Conservation (phyloP, 169 alveolate genomes). For the Eimeria necatrix region DNA sequence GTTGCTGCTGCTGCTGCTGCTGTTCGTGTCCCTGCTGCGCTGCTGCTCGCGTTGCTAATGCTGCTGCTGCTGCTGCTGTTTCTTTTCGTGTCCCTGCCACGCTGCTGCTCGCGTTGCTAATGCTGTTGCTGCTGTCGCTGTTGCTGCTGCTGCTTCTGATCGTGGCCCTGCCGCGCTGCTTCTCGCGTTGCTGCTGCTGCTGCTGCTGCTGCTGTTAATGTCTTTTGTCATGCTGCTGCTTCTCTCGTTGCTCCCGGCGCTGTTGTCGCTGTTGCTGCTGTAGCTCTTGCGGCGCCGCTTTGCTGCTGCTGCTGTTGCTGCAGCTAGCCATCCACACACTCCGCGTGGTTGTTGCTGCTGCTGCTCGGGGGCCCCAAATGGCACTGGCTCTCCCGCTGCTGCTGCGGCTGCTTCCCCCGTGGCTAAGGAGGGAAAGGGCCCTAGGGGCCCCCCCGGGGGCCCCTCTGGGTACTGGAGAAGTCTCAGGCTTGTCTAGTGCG, state of each 20-base stretch:
- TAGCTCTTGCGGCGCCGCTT: background rate
- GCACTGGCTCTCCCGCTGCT: background rate
- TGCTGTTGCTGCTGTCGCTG: too few relatives aligned
- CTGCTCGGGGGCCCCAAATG: background rate
- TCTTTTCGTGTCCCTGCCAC: too few relatives aligned
- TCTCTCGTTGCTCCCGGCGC: too few relatives aligned
- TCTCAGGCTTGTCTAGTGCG: background rate
- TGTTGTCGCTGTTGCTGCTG: too few relatives aligned
- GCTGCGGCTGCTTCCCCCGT: slow-evolving; percentile 2
- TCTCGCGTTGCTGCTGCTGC: too few relatives aligned
- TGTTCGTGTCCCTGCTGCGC: background rate
- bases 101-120: too few relatives aligned
- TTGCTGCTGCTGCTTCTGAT: too few relatives aligned
- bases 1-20: background rate
- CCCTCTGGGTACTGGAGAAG: background rate
- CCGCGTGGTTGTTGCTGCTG: background rate
- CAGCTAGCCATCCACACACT: background rate
- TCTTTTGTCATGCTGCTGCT: background rate
- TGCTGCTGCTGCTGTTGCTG: background rate
- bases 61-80: slow-evolving; percentile 15
- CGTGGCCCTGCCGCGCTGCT: too few relatives aligned
- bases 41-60: background rate
- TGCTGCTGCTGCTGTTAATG: background rate
- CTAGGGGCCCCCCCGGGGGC: background rate
- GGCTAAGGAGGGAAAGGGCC: background rate